Percentiles rank a stretch among this genome's conserved stretches.
Evolutionary conservation across 495 filamentous ascomycete species (phyloP).

Genomic region (Umbilicaria muhlenbergii): DNA sequence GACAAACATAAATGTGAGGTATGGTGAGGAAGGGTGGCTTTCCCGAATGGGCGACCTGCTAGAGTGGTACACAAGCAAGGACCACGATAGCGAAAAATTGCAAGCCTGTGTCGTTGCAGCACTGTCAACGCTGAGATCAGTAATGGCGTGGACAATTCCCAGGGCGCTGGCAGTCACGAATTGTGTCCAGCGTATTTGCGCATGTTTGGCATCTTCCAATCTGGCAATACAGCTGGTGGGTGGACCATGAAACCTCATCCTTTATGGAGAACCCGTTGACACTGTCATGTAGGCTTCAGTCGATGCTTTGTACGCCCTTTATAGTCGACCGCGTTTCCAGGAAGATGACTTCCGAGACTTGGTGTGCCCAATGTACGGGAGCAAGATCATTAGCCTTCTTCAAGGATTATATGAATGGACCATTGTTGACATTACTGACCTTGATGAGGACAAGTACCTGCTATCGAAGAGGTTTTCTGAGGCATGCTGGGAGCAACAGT

Average conservation of each 20-base stretch:
- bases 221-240: conserved; percentile 62
- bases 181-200: conserved; percentile 56
- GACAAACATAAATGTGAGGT: conserved; percentile 45
- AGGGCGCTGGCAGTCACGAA: conserved; percentile 56
- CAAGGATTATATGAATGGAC: conserved; percentile 71
- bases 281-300: conserved; percentile 46
- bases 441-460: conserved; percentile 82
- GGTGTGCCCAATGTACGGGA: conserved; percentile 61
- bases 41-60: conserved; percentile 60
- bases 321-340: conserved; percentile 54
- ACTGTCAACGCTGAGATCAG: conserved; percentile 57
- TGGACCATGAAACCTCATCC: not conserved
- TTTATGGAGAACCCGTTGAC: conserved; percentile 13
- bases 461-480: conserved; percentile 90
- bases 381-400: conserved; percentile 54
- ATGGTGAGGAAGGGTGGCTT: conserved; percentile 76
- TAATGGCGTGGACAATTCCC: conserved; percentile 70
- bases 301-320: conserved; percentile 71
- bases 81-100: conserved; percentile 42
- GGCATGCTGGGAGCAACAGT: conserved; percentile 27
- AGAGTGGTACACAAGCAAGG: conserved; percentile 51
- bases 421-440: conserved; percentile 55
- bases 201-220: conserved; percentile 54
- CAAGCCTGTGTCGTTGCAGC: conserved; percentile 56
- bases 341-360: conserved; percentile 67